Percentiles rank a stretch among this genome's conserved stretches.
Conservation (phyloP, 2,329 filamentous ascomycete genomes). For the Leptographium wingfieldii region DNA sequence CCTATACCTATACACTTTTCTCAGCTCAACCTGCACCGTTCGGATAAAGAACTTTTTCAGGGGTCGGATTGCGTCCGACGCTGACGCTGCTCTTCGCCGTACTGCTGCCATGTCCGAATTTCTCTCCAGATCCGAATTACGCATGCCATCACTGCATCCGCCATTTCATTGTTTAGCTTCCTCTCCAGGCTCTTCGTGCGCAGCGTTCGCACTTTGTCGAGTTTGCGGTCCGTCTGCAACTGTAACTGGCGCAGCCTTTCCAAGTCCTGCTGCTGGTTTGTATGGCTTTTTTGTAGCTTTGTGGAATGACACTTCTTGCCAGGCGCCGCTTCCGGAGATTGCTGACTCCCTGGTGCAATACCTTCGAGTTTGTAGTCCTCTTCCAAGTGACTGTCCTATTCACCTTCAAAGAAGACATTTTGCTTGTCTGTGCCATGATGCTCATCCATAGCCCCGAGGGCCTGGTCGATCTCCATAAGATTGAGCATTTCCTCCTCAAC, state of each 20-base stretch:
- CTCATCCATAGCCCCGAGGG: slow-evolving; percentile 41
- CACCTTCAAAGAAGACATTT: slow-evolving; percentile 15
- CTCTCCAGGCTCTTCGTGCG: background rate
- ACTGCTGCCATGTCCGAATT: background rate
- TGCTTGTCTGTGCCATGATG: slow-evolving; percentile 28
- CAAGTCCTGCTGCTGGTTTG: background rate
- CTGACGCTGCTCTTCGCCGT: too few species aligned
- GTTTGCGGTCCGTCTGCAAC: background rate
- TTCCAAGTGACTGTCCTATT: slow-evolving; percentile 5
- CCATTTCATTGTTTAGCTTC: background rate
- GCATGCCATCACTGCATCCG: background rate
- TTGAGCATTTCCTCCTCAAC: slow-evolving; percentile 50
- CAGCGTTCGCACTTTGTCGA: background rate
- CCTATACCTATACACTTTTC: too few species aligned
- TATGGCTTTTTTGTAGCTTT: background rate
- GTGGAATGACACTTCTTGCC: background rate
- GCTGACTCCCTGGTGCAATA: background rate
- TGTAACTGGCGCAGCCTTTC: background rate
- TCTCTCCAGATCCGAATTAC: background rate
- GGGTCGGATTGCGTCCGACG: background rate
- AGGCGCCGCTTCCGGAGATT: too few species aligned
- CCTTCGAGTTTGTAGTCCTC: background rate
- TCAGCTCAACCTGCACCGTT: background rate
- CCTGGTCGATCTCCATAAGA: slow-evolving; percentile 53
- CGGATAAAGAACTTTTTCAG: background rate